These are phyloP conservation scores for Phytopythium litorale DNA, from an alignment of 352 stramenopile genomes.

Conservation along the genomic window DNA sequence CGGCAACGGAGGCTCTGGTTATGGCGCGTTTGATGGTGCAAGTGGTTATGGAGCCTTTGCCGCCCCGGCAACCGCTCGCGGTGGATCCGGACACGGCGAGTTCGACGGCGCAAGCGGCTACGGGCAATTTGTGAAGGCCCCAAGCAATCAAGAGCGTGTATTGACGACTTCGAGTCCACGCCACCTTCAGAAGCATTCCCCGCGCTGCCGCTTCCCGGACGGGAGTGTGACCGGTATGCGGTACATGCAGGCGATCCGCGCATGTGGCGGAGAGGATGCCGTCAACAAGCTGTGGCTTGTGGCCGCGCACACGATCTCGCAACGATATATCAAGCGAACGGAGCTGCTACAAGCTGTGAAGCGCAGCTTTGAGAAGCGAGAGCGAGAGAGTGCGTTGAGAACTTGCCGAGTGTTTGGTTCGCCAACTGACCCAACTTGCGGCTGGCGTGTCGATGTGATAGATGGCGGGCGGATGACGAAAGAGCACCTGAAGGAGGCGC, in stretches of 20 bases:
- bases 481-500: slow-evolving; percentile 44
- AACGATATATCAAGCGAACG: slow-evolving; percentile 38
- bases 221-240: slow-evolving; percentile 10
- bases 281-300: slow-evolving; percentile 27
- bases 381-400: slow-evolving; percentile 29
- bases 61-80: neutral
- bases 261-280: slow-evolving; percentile 27
- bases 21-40: slow-evolving; percentile 23
- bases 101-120: slow-evolving; percentile 39
- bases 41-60: neutral
- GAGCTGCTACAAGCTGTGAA: slow-evolving; percentile 47
- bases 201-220: slow-evolving; percentile 2
- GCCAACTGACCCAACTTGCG: neutral
- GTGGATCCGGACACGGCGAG: slow-evolving; percentile 23
- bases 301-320: slow-evolving; percentile 32
- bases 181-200: neutral
- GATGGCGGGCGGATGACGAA: slow-evolving; percentile 46
- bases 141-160: slow-evolving; percentile 13
- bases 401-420: too few relatives aligned
- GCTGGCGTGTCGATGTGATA: slow-evolving; percentile 5
- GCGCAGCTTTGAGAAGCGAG: slow-evolving; percentile 57
- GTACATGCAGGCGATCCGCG: slow-evolving; percentile 39
- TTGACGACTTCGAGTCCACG: neutral
- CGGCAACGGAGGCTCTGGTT: neutral
- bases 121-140: slow-evolving; percentile 16